Evolutionary conservation across 2,329 filamentous ascomycete species (phyloP).

Genomic region (Corinectria fuckeliana): DNA sequence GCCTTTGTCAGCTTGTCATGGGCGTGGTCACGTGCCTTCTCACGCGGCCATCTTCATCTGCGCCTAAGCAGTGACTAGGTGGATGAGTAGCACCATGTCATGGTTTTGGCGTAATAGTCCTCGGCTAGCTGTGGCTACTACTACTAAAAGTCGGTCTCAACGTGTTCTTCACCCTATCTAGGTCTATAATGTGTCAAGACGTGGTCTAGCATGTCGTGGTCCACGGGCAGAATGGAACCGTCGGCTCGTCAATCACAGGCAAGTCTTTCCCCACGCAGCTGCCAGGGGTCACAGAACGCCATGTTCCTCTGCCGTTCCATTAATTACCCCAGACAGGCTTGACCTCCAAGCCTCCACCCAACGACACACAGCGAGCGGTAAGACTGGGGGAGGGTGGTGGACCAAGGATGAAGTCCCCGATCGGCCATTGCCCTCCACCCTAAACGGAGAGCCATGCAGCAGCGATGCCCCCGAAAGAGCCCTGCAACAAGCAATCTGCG

Average conservation of each 20-base stretch:
- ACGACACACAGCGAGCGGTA: slow-evolving; percentile 5
- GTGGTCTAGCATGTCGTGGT: no score
- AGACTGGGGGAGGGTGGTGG: background rate
- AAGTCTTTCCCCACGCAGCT: slow-evolving; percentile 8
- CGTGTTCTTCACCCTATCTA: no score
- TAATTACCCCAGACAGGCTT: slow-evolving; percentile 20
- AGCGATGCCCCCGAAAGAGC: background rate
- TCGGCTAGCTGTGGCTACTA: no score
- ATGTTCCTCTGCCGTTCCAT: slow-evolving; percentile 10
- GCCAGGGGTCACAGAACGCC: slow-evolving; percentile 15
- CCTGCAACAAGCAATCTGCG: background rate
- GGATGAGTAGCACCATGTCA: background rate
- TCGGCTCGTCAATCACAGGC: background rate
- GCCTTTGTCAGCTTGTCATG: slow-evolving; percentile 22
- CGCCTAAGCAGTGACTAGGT: background rate
- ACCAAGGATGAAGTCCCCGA: background rate
- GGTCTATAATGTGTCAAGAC: background rate
- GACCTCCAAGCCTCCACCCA: slow-evolving; percentile 14
- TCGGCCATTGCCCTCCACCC: background rate
- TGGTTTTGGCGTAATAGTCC: background rate
- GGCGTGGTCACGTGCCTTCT: slow-evolving; percentile 10
- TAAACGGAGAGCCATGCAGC: background rate
- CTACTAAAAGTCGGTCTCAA: no score
- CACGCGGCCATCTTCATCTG: background rate
- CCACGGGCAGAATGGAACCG: no score